phyloP scores from a whole-genome alignment of 441 rosid genomes.

The Dalechampia spathulata region DNA sequence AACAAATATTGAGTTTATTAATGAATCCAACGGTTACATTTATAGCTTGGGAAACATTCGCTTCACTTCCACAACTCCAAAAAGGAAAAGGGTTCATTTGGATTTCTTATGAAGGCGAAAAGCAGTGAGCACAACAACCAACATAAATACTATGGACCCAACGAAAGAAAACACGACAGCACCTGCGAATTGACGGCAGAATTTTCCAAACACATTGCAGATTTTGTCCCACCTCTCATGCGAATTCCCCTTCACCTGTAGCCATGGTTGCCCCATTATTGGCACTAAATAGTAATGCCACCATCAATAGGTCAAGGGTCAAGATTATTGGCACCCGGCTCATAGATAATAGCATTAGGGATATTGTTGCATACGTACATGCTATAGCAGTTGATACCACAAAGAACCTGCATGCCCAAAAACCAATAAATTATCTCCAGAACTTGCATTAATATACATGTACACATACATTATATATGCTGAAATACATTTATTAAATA shows the following conservation, averaged over 20 bases:
- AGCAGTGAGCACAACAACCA: constrained; percentile 34
- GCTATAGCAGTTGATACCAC: constrained; percentile 57
- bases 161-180: constrained; percentile 33
- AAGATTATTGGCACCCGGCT: constrained; percentile 9
- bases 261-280: constrained; percentile 55
- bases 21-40: no score
- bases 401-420: constrained; percentile 48
- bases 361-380: constrained; percentile 44
- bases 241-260: constrained; percentile 60
- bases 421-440: no score
- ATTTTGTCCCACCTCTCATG: constrained; percentile 59
- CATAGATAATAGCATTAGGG: constrained; percentile 23
- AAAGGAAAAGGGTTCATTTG: no score
- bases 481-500: no score
- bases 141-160: constrained; percentile 36
- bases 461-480: no score
- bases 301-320: constrained; percentile 39
- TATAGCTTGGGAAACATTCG: no score
- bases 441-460: no score
- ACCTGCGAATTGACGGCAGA: constrained; percentile 39
- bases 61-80: no score
- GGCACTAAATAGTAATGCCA: constrained; percentile 51
- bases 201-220: constrained; percentile 49
- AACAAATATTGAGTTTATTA: no score
- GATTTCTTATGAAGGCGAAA: constrained; percentile 24